Evolutionary conservation across 2,329 filamentous ascomycete species (phyloP).

Genomic region (Neofusicoccum cordaticola): DNA sequence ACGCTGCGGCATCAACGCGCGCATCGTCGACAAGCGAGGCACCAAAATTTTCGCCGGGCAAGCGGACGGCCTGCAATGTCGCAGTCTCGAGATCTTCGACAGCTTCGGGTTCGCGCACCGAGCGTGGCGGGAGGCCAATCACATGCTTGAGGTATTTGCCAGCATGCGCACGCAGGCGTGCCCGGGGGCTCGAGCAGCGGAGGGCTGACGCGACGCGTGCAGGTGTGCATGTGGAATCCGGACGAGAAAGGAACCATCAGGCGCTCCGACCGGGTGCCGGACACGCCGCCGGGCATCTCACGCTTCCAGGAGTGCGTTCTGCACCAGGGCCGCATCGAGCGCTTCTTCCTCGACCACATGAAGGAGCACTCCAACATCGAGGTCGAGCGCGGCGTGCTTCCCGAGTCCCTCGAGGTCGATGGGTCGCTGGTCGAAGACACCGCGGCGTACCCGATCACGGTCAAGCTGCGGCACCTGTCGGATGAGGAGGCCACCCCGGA

Average conservation of each 20-base stretch:
- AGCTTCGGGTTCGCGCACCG: constrained; percentile 65
- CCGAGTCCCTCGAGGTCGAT: constrained; percentile 55
- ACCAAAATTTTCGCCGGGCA: constrained; percentile 41
- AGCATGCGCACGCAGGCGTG: not conserved
- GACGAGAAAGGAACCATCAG: constrained; percentile 56
- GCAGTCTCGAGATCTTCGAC: constrained; percentile 49
- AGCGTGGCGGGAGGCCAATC: constrained; percentile 65
- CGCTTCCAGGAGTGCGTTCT: constrained; percentile 65
- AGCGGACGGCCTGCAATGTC: constrained; percentile 42
- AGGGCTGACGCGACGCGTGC: not conserved
- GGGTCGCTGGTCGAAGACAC: constrained; percentile 49
- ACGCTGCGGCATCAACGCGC: constrained; percentile 38
- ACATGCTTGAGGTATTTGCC: constrained; percentile 61
- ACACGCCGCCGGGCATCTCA: constrained; percentile 61
- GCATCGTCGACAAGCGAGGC: constrained; percentile 42
- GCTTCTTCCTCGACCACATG: constrained; percentile 63
- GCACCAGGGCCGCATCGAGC: constrained; percentile 69
- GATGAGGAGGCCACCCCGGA: constrained; percentile 58
- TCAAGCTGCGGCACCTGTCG: constrained; percentile 56
- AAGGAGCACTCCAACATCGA: constrained; percentile 53
- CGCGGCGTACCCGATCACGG: constrained; percentile 58
- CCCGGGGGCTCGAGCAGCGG: no score
- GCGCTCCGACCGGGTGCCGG: constrained; percentile 59
- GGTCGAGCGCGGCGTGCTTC: constrained; percentile 58
- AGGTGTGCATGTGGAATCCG: constrained; percentile 56